Evolutionary conservation across 2,329 filamentous ascomycete species (phyloP).

Genomic region (Hypoxylon sp.): DNA sequence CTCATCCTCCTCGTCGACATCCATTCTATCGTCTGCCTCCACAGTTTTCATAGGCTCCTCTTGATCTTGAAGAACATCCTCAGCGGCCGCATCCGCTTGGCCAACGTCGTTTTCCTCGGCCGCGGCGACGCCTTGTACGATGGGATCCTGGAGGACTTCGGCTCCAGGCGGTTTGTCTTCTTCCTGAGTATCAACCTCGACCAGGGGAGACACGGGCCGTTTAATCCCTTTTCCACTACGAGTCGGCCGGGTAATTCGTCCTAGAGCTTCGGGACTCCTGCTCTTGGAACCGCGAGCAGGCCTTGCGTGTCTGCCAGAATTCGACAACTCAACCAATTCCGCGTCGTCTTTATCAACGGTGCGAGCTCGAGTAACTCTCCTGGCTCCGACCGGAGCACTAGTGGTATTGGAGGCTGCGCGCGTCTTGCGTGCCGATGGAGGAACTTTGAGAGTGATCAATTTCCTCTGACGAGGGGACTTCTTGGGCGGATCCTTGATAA

Average conservation of each 20-base stretch:
- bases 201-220: constrained; percentile 62
- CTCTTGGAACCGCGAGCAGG: constrained; percentile 66
- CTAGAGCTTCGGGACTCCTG: constrained; percentile 68
- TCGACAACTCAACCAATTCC: constrained; percentile 70
- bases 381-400: constrained; percentile 52
- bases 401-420: constrained; percentile 39
- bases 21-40: constrained; percentile 52
- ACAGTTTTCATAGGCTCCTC: constrained; percentile 54
- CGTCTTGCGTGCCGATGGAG: constrained; percentile 47
- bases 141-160: constrained; percentile 53
- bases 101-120: constrained; percentile 36
- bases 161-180: constrained; percentile 56
- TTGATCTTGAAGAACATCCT: constrained; percentile 41
- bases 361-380: constrained; percentile 66
- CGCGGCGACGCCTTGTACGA: constrained; percentile 48
- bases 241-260: constrained; percentile 61
- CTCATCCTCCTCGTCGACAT: constrained; percentile 61
- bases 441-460: constrained; percentile 63
- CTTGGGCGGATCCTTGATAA: constrained; percentile 54
- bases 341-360: constrained; percentile 70
- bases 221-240: constrained; percentile 67
- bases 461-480: constrained; percentile 54
- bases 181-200: constrained; percentile 69
- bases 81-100: constrained; percentile 42
- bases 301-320: constrained; percentile 71